phyloP scores from a whole-genome alignment of 345 rosid species.

The Rhodomyrtus tomentosa region DNA sequence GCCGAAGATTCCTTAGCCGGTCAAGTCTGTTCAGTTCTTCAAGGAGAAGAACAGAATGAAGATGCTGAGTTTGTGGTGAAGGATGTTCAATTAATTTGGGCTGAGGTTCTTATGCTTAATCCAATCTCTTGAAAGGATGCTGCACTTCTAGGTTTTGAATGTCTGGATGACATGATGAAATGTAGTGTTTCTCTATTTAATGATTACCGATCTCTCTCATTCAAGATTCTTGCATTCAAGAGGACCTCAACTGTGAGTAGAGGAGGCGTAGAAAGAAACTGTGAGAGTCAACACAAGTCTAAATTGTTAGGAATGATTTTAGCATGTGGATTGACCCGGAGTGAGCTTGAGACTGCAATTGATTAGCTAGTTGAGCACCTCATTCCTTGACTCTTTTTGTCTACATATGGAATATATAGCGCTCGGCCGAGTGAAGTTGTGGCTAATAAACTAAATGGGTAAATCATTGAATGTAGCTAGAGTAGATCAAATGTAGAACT shows the following conservation, averaged over 20 bases:
- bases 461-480: background rate
- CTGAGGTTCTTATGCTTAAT: conserved; percentile 37
- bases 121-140: background rate
- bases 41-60: conserved; percentile 50
- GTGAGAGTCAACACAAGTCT: background rate
- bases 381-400: background rate
- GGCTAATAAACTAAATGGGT: background rate
- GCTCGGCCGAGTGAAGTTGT: background rate
- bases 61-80: conserved; percentile 49
- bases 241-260: background rate
- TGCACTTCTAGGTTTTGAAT: background rate
- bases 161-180: background rate
- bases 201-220: background rate
- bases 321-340: background rate
- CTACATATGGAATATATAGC: background rate
- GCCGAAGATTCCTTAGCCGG: conserved; percentile 54
- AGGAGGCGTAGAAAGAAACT: background rate
- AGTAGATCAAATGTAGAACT: background rate
- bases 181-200: background rate
- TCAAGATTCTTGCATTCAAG: background rate
- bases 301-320: background rate
- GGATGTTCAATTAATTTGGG: conserved; percentile 66
- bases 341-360: background rate
- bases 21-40: conserved; percentile 49
- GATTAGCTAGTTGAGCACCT: background rate